Evolutionary conservation across 768 basidiomycete species (phyloP).

Genomic region (Suillus plorans): DNA sequence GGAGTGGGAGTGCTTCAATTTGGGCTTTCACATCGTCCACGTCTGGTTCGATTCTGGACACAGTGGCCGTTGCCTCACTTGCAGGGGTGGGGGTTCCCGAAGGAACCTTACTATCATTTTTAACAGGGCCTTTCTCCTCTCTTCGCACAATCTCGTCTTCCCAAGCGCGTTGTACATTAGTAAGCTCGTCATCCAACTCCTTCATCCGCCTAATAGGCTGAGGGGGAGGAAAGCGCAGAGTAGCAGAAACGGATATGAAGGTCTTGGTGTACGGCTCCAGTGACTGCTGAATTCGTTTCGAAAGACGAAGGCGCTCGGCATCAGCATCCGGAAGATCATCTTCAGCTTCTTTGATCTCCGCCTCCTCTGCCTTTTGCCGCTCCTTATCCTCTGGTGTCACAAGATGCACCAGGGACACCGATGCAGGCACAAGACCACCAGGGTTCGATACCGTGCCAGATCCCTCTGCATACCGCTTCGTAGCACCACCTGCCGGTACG

Average conservation of each 20-base stretch:
- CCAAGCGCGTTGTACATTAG: constrained; percentile 69
- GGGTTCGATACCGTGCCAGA: constrained; percentile 16
- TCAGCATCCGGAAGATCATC: constrained; percentile 68
- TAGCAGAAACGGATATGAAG: constrained; percentile 92
- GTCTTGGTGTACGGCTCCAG: constrained; percentile 83
- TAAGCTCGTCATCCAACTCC: constrained; percentile 79
- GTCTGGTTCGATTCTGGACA: constrained; percentile 17
- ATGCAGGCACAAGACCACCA: constrained; percentile 17
- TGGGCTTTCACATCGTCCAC: constrained; percentile 62
- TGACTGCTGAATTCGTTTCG: constrained; percentile 75
- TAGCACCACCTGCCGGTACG: constrained; percentile 42
- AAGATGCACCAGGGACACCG: constrained; percentile 26
- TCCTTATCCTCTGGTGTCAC: constrained; percentile 18
- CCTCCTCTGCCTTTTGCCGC: constrained; percentile 12
- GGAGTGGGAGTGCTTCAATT: constrained; percentile 53
- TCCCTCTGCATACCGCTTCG: constrained; percentile 22
- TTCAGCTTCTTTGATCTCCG: constrained; percentile 31
- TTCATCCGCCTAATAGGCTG: constrained; percentile 87
- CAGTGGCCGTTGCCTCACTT: constrained; percentile 18
- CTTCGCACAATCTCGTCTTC: constrained; percentile 83
- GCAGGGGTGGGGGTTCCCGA: constrained; percentile 32
- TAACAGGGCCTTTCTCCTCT: constrained; percentile 57
- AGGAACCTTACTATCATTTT: constrained; percentile 11
- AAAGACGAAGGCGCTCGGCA: constrained; percentile 65
- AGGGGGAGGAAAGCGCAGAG: constrained; percentile 89